Conservation (phyloP, 371 early-diverging fungal genomes). For the Actinomortierella wolfii region DNA sequence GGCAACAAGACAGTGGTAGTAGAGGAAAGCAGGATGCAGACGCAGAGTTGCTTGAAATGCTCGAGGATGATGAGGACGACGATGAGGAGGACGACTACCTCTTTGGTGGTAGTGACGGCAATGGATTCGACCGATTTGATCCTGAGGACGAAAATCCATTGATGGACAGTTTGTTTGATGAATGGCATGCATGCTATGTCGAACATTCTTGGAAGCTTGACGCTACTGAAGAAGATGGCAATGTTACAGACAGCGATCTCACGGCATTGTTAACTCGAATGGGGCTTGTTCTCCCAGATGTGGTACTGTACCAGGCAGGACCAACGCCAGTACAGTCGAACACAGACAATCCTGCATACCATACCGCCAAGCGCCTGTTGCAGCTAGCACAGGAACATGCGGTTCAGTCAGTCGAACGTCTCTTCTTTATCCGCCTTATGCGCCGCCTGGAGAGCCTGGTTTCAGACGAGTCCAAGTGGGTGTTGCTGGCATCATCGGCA, state of each 20-base stretch:
- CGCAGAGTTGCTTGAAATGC: conserved; percentile 25
- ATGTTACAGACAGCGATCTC: background rate
- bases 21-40: conserved; percentile 17
- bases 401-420: conserved; percentile 10
- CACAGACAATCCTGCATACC: conserved; percentile 7
- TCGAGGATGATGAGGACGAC: conserved; percentile 46
- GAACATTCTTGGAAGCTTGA: background rate
- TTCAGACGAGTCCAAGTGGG: conserved; percentile 26
- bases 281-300: conserved; percentile 22
- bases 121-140: too few species aligned
- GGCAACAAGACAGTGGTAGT: background rate
- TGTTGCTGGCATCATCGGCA: conserved; percentile 8
- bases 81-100: conserved; percentile 6
- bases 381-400: conserved; percentile 22
- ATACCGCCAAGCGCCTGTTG: conserved; percentile 22
- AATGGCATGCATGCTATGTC: conserved; percentile 16
- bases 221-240: background rate
- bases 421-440: conserved; percentile 19
- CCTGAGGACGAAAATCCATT: conserved; percentile 23
- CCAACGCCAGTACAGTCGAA: conserved; percentile 1
- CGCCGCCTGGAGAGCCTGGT: conserved; percentile 34
- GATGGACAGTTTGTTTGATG: conserved; percentile 31
- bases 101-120: conserved; percentile 6
- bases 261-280: conserved; percentile 12
- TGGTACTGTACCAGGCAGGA: conserved; percentile 15